Conservation (phyloP, 371 early-diverging fungal species). For the Mortierella sp. region DNA sequence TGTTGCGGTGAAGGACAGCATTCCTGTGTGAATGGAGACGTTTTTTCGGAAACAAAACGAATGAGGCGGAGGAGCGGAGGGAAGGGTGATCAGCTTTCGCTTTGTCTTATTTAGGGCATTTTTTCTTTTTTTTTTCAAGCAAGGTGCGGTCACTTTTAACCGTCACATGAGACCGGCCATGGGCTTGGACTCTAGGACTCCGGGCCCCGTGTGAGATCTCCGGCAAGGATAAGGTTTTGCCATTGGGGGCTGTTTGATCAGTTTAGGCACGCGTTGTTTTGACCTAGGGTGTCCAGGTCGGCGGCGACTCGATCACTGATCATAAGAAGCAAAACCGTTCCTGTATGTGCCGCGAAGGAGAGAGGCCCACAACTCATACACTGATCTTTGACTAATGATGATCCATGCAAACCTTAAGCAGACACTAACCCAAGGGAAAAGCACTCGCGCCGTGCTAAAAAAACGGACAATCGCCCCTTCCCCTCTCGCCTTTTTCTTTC, state of each 20-base stretch:
- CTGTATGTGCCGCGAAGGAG: no score
- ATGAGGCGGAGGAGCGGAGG: neutral
- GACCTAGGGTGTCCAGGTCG: neutral
- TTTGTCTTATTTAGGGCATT: slow-evolving; percentile 6
- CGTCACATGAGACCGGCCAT: neutral
- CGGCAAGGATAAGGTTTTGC: no score
- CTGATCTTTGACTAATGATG: neutral
- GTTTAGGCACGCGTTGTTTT: neutral
- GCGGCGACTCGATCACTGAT: neutral
- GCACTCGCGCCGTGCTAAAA: neutral
- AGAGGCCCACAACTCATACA: neutral
- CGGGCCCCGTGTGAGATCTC: no score
- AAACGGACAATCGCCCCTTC: neutral
- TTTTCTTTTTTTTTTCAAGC: neutral
- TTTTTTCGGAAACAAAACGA: neutral
- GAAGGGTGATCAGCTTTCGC: neutral
- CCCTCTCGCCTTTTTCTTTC: neutral
- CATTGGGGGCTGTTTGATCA: no score
- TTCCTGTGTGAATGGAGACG: slow-evolving; percentile 20
- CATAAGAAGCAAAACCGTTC: no score
- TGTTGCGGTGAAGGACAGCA: slow-evolving; percentile 32
- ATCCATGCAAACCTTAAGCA: neutral
- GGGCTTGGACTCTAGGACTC: no score
- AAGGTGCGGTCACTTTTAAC: neutral
- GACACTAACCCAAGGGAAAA: neutral